These are phyloP conservation scores for Trichosanthes cucumerina DNA, from an alignment of 306 rosid species.

Conservation along the genomic window DNA sequence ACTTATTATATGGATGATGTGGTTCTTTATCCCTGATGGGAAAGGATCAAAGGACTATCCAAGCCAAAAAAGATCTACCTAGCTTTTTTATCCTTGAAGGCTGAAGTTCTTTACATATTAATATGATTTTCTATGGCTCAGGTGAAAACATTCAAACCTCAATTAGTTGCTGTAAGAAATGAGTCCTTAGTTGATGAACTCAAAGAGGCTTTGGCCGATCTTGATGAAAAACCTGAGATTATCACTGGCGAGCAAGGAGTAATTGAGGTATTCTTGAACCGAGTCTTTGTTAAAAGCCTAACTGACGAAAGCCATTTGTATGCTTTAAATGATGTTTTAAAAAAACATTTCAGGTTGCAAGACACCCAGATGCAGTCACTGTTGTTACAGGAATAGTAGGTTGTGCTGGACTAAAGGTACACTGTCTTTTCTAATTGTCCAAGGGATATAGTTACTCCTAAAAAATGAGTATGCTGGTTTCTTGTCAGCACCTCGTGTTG, in stretches of 20 bases:
- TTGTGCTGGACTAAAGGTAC: conserved; percentile 96
- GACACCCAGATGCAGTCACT: conserved; percentile 89
- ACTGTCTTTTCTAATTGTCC: neutral
- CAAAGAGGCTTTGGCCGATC: conserved; percentile 70
- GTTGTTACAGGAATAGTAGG: conserved; percentile 98
- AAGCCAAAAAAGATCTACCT: neutral
- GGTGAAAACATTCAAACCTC: conserved; percentile 87
- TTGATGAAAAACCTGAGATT: conserved; percentile 82
- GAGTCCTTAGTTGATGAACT: conserved; percentile 79
- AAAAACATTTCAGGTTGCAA: conserved; percentile 59
- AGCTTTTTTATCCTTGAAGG: neutral
- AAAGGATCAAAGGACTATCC: neutral
- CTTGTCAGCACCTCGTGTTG: neutral
- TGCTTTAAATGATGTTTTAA: neutral
- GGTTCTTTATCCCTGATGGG: neutral
- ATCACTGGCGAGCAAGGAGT: conserved; percentile 97
- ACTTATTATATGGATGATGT: neutral
- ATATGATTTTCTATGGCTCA: conserved; percentile 20
- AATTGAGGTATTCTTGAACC: conserved; percentile 67
- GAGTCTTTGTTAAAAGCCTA: neutral
- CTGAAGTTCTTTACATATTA: neutral
- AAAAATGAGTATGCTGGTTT: neutral
- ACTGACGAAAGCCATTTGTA: neutral
- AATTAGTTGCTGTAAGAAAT: conserved; percentile 78
- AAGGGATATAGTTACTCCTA: neutral